A percentile compares a stretch with the other conserved stretches of the same genome.
phyloP scores from a whole-genome alignment of 805 yeast species.

The Torulaspora delbrueckii region DNA sequence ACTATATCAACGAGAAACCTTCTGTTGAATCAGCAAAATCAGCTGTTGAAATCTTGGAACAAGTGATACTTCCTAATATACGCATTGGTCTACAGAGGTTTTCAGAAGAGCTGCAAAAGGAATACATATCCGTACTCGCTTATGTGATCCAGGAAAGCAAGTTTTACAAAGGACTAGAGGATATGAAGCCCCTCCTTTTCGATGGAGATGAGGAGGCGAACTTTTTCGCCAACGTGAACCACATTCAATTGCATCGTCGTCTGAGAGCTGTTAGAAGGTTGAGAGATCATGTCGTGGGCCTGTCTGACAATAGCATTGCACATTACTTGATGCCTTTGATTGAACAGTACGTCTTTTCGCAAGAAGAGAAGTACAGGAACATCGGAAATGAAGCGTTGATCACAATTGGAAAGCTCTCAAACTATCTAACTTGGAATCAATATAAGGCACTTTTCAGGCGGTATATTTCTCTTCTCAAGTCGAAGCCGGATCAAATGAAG shows the following conservation, averaged over 20 bases:
- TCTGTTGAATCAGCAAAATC: conserved; percentile 27
- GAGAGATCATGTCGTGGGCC: conserved; percentile 41
- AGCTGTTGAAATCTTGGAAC: conserved; percentile 41
- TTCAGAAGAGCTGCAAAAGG: conserved; percentile 62
- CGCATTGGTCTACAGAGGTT: conserved; percentile 59
- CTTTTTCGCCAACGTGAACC: conserved; percentile 70
- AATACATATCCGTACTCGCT: conserved; percentile 61
- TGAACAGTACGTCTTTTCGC: conserved; percentile 67
- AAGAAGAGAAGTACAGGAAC: conserved; percentile 55
- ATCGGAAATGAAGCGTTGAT: conserved; percentile 61
- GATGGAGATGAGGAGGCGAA: conserved; percentile 78
- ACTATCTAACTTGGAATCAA: conserved; percentile 69
- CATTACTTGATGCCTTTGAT: conserved; percentile 81
- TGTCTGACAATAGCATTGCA: conserved; percentile 58
- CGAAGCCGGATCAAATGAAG: conserved; percentile 46
- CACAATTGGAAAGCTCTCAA: conserved; percentile 55
- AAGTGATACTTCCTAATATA: conserved; percentile 57
- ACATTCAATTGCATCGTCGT: conserved; percentile 81
- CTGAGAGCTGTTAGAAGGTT: conserved; percentile 74
- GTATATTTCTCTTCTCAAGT: conserved; percentile 50
- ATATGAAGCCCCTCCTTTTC: conserved; percentile 58
- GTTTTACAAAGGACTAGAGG: conserved; percentile 49
- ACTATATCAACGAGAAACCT: conserved; percentile 40
- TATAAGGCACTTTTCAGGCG: conserved; percentile 69
- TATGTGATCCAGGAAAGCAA: conserved; percentile 51